These are phyloP conservation scores for Cryphonectria japonica DNA, from an alignment of 2,329 filamentous ascomycete species.

Conservation along the genomic window DNA sequence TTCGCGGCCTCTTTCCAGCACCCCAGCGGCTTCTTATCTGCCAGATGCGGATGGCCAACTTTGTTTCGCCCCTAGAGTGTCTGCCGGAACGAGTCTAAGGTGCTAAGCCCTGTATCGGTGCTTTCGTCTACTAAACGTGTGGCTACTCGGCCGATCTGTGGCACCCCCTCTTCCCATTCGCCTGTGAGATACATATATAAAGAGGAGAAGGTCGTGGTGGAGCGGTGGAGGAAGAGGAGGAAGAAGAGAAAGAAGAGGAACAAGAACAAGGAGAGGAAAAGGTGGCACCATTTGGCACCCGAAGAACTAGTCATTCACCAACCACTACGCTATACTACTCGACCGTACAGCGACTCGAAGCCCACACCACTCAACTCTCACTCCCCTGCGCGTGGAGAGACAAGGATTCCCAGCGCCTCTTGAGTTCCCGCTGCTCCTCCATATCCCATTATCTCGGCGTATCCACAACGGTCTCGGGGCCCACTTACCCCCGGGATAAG, in stretches of 20 bases:
- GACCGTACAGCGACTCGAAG: background rate
- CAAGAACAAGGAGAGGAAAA: background rate
- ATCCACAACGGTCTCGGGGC: slow-evolving; percentile 13
- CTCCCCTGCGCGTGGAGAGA: background rate
- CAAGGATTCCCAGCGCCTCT: background rate
- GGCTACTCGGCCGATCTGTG: background rate
- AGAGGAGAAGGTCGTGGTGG: too few relatives aligned
- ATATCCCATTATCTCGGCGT: slow-evolving; percentile 6
- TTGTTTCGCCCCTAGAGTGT: background rate
- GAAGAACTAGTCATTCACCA: background rate
- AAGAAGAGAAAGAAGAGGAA: background rate
- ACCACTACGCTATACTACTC: background rate
- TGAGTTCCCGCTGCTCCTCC: slow-evolving; percentile 2
- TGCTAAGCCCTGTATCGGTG: background rate
- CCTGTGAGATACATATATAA: background rate
- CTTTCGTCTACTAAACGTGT: background rate
- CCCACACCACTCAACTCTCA: background rate
- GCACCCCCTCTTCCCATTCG: background rate
- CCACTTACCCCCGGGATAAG: slow-evolving; percentile 11
- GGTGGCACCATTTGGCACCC: background rate
- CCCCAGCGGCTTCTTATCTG: slow-evolving; percentile 1
- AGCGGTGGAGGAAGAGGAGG: too few relatives aligned
- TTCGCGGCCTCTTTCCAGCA: background rate
- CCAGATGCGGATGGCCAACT: background rate
- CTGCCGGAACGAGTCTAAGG: background rate